phyloP scores from a whole-genome alignment of 352 stramenopile genomes.

The Phytophthora crassamura region DNA sequence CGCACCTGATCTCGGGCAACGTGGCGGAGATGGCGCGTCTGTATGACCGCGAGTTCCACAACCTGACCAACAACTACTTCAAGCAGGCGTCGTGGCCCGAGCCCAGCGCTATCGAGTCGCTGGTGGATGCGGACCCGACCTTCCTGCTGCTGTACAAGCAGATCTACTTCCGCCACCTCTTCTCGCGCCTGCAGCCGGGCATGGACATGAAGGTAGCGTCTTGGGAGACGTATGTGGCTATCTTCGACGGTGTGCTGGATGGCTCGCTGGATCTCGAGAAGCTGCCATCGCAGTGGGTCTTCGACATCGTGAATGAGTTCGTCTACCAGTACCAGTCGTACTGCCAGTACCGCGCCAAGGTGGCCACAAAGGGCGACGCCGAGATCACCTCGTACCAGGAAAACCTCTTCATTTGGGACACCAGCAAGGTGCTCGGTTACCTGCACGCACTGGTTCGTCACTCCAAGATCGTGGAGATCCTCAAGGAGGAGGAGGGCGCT shows the following conservation, averaged over 20 bases:
- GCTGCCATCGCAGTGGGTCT: conserved; percentile 97
- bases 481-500: conserved; percentile 59
- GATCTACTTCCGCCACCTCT: conserved; percentile 97
- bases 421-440: conserved; percentile 96
- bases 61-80: conserved; percentile 95
- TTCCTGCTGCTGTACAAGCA: conserved; percentile 97
- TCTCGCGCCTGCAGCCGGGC: conserved; percentile 88
- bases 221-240: conserved; percentile 94
- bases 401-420: conserved; percentile 95
- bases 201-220: conserved; percentile 93
- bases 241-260: conserved; percentile 95
- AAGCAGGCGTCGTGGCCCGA: conserved; percentile 94
- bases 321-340: conserved; percentile 99
- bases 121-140: conserved; percentile 88
- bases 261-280: conserved; percentile 80
- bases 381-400: conserved; percentile 67
- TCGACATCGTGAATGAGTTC: conserved; percentile 99
- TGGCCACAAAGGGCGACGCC: conserved; percentile 65
- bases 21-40: conserved; percentile 83
- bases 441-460: conserved; percentile 93
- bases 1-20: conserved; percentile 84
- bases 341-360: conserved; percentile 95
- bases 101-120: conserved; percentile 81
- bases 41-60: conserved; percentile 91
- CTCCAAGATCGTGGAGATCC: conserved; percentile 92